Evolutionary conservation across 768 basidiomycete genomes (phyloP).

Genomic region (Dioszegia aurantiaca): DNA sequence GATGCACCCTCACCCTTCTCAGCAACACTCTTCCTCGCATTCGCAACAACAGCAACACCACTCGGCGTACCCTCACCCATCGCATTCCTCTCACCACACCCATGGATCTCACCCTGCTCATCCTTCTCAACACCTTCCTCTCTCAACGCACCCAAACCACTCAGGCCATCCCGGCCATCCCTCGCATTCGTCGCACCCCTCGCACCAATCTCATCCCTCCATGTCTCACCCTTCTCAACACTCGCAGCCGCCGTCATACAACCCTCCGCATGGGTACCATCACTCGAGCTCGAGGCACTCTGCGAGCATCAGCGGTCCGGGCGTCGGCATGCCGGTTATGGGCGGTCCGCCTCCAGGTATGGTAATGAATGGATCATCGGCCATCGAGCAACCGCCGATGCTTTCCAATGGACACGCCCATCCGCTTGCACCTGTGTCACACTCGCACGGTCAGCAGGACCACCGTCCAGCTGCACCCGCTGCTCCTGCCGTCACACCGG

Average conservation of each 20-base stretch:
- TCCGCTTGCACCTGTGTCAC: background rate
- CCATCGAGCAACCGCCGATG: conserved; percentile 12
- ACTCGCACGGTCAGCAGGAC: background rate
- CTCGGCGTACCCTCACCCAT: conserved; percentile 18
- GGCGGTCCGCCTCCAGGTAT: conserved; percentile 26
- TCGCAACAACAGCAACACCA: conserved; percentile 11
- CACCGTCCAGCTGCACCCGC: background rate
- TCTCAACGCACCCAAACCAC: conserved; percentile 20
- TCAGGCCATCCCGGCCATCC: conserved; percentile 9
- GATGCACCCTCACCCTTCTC: conserved; percentile 21
- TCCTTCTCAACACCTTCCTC: conserved; percentile 15
- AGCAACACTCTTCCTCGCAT: conserved; percentile 13
- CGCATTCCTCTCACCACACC: conserved; percentile 20
- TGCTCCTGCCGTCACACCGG: conserved; percentile 12
- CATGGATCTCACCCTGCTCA: too few species aligned
- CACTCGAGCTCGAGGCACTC: conserved; percentile 27
- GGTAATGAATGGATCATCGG: conserved; percentile 25
- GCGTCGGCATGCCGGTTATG: background rate
- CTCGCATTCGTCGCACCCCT: background rate
- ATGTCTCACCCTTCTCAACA: background rate
- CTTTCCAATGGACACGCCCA: conserved; percentile 32
- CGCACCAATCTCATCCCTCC: conserved; percentile 22
- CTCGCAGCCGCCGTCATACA: background rate
- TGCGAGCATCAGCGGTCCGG: conserved; percentile 14
- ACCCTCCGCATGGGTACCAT: conserved; percentile 14